Conservation (phyloP, 2,329 filamentous ascomycete species). For the Pseudocercospora macadamiae region DNA sequence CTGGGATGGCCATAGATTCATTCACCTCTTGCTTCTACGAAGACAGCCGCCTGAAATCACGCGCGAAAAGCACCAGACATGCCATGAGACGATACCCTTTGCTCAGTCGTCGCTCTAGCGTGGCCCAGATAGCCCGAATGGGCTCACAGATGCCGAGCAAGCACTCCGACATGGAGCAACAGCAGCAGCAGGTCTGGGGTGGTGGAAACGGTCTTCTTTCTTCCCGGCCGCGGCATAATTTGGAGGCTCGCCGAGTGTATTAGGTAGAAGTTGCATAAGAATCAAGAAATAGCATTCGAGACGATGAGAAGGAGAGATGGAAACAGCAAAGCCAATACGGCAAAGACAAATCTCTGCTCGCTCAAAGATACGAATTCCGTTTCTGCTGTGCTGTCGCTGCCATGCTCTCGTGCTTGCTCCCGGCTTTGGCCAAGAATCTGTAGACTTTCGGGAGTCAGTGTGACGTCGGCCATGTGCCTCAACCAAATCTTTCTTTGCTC, state of each 20-base stretch:
- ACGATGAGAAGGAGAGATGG: not conserved
- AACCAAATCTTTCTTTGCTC: too few species aligned
- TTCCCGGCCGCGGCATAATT: conserved; percentile 1
- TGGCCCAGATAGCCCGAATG: not conserved
- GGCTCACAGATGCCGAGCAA: not conserved
- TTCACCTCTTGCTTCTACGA: not conserved
- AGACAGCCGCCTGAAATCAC: not conserved
- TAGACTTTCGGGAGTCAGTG: too few species aligned
- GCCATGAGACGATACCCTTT: not conserved
- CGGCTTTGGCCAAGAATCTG: too few species aligned
- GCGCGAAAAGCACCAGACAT: not conserved
- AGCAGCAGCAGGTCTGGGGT: conserved; percentile 1
- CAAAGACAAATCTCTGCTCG: too few species aligned
- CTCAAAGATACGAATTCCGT: too few species aligned
- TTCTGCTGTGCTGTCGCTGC: too few species aligned
- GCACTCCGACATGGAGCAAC: not conserved
- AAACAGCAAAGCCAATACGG: too few species aligned
- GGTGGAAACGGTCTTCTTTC: conserved; percentile 3
- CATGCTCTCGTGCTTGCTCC: too few species aligned
- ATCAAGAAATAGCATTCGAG: not conserved
- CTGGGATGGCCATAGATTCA: not conserved
- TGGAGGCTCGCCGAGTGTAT: not conserved
- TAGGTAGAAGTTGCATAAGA: conserved; percentile 4
- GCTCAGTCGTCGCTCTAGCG: not conserved
- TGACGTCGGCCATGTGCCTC: too few species aligned